Base-by-base conservation (phyloP, 352 stramenopile species). In the Phytopythium mirpurense region DNA sequence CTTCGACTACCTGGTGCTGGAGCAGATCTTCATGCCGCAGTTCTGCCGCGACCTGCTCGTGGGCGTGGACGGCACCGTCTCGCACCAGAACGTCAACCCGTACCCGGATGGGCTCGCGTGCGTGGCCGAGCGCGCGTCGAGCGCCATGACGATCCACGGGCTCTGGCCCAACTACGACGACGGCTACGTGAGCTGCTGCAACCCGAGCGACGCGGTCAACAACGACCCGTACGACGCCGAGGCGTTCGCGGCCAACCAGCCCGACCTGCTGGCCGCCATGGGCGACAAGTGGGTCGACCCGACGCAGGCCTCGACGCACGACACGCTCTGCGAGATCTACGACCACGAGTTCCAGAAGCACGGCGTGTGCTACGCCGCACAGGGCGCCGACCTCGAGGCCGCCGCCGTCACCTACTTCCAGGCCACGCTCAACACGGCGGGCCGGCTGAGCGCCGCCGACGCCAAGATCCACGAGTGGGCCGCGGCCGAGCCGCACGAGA, bases 311-410 rank as follows among this genome's bases (percentile, higher is more conserved):
- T 77, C 63, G 34, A 66, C 70, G 15, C 76, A 82, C 61, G 70
- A 86, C 58, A 65, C 68, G 53, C 67, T 91, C 10, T 91, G 81
- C 47, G 76, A 91, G 65, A 83, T 87, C 59, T 91, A 89, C 67
- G 73, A 88, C 67, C 81, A 91, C 66, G 78, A 89, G 62, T 88
- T 83, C 70, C 81, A 91, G 67, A 91, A 91, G 67, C 81, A 91
- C 64, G 81, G 81, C 15, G 56, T 89, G 27, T 91, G 81, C 67
- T 91, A 83, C 57, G 75, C 72, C 29, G 78, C 81, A 0, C 67
- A 70, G 18, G 78, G 58, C 5, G 66, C 64, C 18, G 65, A 91
- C 60, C 74, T 71, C 21, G 69, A 77, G 50, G 59, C 69, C 21
- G 70, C 69, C 6, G 70, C 80, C 1, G 73, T 74, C 18, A 72